Conservation (phyloP, 352 stramenopile genomes). For the Globisporangium middletonii region DNA sequence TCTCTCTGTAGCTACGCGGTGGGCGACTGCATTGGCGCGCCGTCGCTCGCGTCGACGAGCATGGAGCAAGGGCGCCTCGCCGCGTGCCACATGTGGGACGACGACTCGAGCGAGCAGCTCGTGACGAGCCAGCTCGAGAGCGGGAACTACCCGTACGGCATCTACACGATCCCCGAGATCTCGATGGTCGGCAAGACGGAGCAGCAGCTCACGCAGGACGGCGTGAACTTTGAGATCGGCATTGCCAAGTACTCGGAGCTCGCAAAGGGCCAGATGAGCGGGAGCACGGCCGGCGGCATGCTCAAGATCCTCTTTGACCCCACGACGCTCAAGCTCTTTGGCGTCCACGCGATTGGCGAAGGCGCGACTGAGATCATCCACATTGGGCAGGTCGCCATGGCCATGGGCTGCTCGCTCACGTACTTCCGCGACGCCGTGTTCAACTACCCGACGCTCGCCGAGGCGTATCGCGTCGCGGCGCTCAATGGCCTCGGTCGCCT, state of each 20-base stretch:
- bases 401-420: constrained; percentile 70
- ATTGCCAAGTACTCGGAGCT: constrained; percentile 85
- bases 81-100: constrained; percentile 82
- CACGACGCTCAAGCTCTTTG: constrained; percentile 70
- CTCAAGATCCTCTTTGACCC: constrained; percentile 89
- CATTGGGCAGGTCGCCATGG: constrained; percentile 89
- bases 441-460: constrained; percentile 90
- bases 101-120: constrained; percentile 28
- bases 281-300: constrained; percentile 68
- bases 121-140: constrained; percentile 63
- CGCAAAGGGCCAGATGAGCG: constrained; percentile 88
- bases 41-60: constrained; percentile 82
- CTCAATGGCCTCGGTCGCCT: constrained; percentile 85
- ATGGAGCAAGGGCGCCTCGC: constrained; percentile 87
- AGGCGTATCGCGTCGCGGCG: constrained; percentile 86
- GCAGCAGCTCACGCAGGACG: constrained; percentile 74
- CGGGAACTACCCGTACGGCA: constrained; percentile 87
- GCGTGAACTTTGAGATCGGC: constrained; percentile 84
- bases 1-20: constrained; percentile 57
- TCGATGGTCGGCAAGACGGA: constrained; percentile 90
- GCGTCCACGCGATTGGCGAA: constrained; percentile 87
- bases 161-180: constrained; percentile 91
- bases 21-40: constrained; percentile 87
- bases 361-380: constrained; percentile 90
- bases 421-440: constrained; percentile 90